A percentile compares a stretch with the other conserved stretches of the same genome.
Evolutionary conservation across 805 yeast species (phyloP).

Genomic region (Starmerella vitae): DNA sequence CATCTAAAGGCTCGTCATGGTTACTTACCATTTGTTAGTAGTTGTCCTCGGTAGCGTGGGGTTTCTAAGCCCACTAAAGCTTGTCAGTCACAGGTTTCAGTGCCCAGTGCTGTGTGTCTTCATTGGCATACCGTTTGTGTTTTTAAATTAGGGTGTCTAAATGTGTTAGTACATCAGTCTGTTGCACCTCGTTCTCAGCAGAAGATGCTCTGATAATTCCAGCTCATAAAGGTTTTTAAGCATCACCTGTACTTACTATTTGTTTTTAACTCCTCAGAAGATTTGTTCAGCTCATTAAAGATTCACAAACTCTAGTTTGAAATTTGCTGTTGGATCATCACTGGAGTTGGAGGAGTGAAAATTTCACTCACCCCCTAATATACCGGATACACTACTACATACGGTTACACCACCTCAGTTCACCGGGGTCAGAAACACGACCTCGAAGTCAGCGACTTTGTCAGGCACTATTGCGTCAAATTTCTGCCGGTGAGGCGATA

Average conservation of each 20-base stretch:
- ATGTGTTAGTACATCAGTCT: constrained; percentile 21
- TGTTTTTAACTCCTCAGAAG: constrained; percentile 19
- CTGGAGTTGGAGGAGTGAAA: constrained; percentile 14
- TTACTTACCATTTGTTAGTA: constrained; percentile 23
- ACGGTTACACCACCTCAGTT: neutral
- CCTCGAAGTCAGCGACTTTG: constrained; percentile 20
- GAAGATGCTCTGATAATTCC: constrained; percentile 92
- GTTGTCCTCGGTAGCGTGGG: constrained; percentile 68
- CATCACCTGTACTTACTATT: constrained; percentile 27
- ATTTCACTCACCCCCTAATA: neutral
- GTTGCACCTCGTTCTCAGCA: constrained; percentile 53
- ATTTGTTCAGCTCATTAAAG: constrained; percentile 36
- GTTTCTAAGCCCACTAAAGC: constrained; percentile 97
- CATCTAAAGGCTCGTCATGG: constrained; percentile 61
- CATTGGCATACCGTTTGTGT: constrained; percentile 31
- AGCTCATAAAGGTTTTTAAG: constrained; percentile 67
- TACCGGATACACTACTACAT: neutral
- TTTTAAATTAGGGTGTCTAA: neutral
- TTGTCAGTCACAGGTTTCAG: constrained; percentile 90
- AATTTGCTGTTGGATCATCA: constrained; percentile 37
- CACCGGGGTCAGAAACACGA: constrained; percentile 19
- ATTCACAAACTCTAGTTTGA: constrained; percentile 62
- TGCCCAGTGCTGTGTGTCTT: constrained; percentile 99
- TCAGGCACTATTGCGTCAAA: constrained; percentile 20
- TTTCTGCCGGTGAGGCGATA: constrained; percentile 19